Conservation (phyloP, 371 early-diverging fungal species). For the Rhizopus sp. region DNA sequence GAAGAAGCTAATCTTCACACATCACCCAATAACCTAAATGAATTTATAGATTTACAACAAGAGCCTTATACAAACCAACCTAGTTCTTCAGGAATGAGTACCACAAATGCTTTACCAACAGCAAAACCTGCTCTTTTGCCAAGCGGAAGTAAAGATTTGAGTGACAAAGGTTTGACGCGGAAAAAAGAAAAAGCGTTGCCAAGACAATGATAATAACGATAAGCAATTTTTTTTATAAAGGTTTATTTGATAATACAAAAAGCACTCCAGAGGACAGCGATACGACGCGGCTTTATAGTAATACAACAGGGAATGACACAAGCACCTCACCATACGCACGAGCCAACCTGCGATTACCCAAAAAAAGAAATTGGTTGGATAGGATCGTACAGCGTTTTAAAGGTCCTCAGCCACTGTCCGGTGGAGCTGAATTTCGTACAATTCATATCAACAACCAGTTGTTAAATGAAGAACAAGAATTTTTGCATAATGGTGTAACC, state of each 20-base stretch:
- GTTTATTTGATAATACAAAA: conserved; percentile 17
- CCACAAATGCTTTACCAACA: background rate
- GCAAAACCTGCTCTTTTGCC: conserved; percentile 5
- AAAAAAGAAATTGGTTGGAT: conserved; percentile 11
- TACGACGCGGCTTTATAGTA: background rate
- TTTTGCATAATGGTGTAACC: conserved; percentile 77
- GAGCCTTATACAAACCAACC: conserved; percentile 7
- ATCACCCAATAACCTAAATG: conserved; percentile 19
- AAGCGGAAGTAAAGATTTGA: conserved; percentile 1
- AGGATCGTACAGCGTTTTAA: conserved; percentile 20
- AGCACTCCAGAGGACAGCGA: conserved; percentile 6
- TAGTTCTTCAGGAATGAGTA: conserved; percentile 3
- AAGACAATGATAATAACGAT: background rate
- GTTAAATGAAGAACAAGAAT: conserved; percentile 73
- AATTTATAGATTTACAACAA: conserved; percentile 29
- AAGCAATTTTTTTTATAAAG: background rate
- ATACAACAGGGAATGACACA: background rate
- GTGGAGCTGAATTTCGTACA: conserved; percentile 61
- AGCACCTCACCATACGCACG: conserved; percentile 26
- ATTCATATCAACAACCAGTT: conserved; percentile 84
- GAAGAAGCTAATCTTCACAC: conserved; percentile 4
- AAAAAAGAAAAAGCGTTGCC: background rate
- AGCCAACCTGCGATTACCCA: conserved; percentile 23
- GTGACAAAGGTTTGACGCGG: conserved; percentile 2
- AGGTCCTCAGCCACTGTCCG: conserved; percentile 16